A percentile compares a stretch with the other conserved stretches of the same genome.
Conservation (phyloP, 495 filamentous ascomycete genomes). For the Lasiosphaeria miniovina region DNA sequence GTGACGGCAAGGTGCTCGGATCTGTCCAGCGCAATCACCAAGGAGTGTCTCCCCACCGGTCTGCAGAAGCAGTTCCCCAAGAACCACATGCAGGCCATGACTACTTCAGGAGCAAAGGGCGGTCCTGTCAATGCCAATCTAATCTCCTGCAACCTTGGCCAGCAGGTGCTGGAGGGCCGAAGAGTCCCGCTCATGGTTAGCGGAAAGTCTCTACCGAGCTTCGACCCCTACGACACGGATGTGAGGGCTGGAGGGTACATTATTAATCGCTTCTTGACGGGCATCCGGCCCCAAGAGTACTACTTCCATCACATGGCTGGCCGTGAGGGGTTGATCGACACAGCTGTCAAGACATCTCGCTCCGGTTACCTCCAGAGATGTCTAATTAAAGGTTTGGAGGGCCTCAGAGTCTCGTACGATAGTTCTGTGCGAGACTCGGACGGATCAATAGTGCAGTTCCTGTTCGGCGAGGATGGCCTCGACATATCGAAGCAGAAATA, state of each 20-base stretch:
- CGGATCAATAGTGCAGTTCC: constrained; percentile 88
- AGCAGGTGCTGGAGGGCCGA: constrained; percentile 93
- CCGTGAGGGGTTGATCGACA: constrained; percentile 98
- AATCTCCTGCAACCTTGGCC: constrained; percentile 95
- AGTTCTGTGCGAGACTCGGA: constrained; percentile 90
- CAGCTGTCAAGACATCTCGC: constrained; percentile 95
- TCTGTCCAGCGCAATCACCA: constrained; percentile 77
- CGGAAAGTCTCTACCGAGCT: constrained; percentile 94
- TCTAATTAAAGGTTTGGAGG: constrained; percentile 99
- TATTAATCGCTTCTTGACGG: constrained; percentile 94
- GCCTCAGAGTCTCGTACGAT: constrained; percentile 86
- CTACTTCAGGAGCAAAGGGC: constrained; percentile 93
- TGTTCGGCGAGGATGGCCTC: constrained; percentile 95
- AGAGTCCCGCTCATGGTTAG: constrained; percentile 97
- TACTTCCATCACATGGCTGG: constrained; percentile 99
- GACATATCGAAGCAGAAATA: constrained; percentile 94
- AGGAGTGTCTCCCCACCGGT: constrained; percentile 71
- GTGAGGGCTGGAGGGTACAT: constrained; percentile 93
- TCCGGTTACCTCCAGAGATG: constrained; percentile 97
- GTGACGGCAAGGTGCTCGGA: constrained; percentile 67
- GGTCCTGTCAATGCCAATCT: constrained; percentile 89
- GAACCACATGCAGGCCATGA: constrained; percentile 99
- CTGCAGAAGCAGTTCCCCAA: constrained; percentile 89
- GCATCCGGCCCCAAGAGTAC: constrained; percentile 94
- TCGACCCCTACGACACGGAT: constrained; percentile 84